phyloP scores from a whole-genome alignment of 2,329 filamentous ascomycete species.

The Sclerotinia spermophila region DNA sequence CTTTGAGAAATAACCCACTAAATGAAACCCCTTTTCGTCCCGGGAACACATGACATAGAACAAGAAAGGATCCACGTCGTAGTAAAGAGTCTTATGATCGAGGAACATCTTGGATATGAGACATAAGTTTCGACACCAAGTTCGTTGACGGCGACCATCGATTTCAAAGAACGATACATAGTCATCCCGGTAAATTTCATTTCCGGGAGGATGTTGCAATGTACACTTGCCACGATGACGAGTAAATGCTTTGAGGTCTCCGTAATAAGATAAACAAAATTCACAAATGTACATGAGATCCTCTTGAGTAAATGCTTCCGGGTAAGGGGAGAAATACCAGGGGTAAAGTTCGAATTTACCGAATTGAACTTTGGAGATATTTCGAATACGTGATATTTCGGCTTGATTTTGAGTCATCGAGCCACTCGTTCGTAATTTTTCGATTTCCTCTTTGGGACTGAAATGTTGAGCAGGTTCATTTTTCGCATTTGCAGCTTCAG shows the following conservation, averaged over 20 bases:
- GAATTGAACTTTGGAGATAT: constrained; percentile 92
- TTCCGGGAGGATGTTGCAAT: constrained; percentile 87
- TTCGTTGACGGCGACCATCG: constrained; percentile 87
- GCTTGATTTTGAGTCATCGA: constrained; percentile 99
- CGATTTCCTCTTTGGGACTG: constrained; percentile 86
- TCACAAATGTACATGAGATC: constrained; percentile 97
- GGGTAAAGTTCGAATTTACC: constrained; percentile 88
- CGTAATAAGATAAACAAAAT: constrained; percentile 91
- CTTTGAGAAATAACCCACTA: constrained; percentile 99
- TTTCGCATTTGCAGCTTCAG: constrained; percentile 32
- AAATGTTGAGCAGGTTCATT: constrained; percentile 46
- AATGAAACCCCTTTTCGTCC: constrained; percentile 84
- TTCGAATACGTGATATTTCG: constrained; percentile 92
- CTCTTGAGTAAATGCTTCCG: constrained; percentile 79
- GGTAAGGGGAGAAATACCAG: constrained; percentile 99
- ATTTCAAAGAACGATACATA: constrained; percentile 97
- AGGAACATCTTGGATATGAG: constrained; percentile 93
- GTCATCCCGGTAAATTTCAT: constrained; percentile 96
- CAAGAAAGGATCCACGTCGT: constrained; percentile 97
- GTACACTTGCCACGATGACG: constrained; percentile 89
- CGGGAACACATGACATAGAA: constrained; percentile 97
- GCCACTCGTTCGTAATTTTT: constrained; percentile 88
- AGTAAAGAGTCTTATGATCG: constrained; percentile 97
- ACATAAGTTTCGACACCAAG: constrained; percentile 95
- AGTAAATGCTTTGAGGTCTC: constrained; percentile 73